Evolutionary conservation across 2,329 filamentous ascomycete genomes (phyloP).

Genomic region (Claviceps maximensis): DNA sequence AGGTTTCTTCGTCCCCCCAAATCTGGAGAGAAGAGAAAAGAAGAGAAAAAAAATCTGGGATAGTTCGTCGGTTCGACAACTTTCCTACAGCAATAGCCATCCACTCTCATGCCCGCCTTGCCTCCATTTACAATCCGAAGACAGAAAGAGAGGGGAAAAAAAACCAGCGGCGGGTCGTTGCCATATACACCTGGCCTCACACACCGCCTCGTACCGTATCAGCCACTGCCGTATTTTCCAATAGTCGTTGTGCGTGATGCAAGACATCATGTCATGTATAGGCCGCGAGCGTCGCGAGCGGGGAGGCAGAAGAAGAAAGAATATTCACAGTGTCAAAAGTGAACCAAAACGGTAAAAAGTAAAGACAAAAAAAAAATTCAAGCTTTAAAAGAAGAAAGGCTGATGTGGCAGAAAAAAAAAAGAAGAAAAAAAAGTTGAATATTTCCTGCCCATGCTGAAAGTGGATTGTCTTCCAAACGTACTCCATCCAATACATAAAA

Average conservation of each 20-base stretch:
- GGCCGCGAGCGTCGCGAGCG: too few relatives aligned
- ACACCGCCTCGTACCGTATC: neutral
- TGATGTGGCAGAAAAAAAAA: slow-evolving; percentile 9
- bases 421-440: neutral
- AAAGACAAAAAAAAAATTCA: slow-evolving; percentile 4
- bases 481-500: slow-evolving; percentile 26
- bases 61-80: neutral
- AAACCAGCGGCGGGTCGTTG: neutral
- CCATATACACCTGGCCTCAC: neutral
- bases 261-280: neutral
- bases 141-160: too few relatives aligned
- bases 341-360: neutral
- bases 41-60: too few relatives aligned
- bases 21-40: too few relatives aligned
- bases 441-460: slow-evolving; percentile 3
- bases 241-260: neutral
- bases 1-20: too few relatives aligned
- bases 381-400: slow-evolving; percentile 6
- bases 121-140: neutral
- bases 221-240: neutral
- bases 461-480: slow-evolving; percentile 21
- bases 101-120: neutral
- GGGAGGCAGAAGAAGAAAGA: neutral
- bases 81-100: neutral
- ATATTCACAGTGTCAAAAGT: neutral